Base-by-base conservation (phyloP, 2,329 filamentous ascomycete species). In the Biscogniauxia mediterranea region DNA sequence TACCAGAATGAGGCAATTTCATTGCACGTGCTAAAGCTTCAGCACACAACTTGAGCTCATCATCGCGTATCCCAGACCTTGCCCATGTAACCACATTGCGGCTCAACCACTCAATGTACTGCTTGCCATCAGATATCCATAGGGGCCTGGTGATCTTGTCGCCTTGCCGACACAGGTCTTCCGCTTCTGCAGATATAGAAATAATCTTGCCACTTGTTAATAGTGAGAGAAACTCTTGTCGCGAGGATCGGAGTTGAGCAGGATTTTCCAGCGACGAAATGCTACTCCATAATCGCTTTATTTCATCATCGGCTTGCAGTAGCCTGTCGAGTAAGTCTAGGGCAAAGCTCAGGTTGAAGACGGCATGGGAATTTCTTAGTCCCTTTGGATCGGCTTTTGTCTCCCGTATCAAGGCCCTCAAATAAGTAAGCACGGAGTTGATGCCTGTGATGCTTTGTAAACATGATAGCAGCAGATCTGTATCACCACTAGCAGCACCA, bases 391-490 rank as follows among this genome's bases (percentile, higher is more conserved):
- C 75, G 0, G 74, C 66, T 56, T 79, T 83, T 13, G 77, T 77
- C 63, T 84, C 80, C 54, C 81, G 79, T 7, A 88, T 81, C 19
- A 91, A 77, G 20, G 83, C 80, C 61, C 85, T 87, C 28, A 96
- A 77, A 57, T 89, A 86, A n/a, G 87, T 82, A 9, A 93, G 74
- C 26, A 93, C 72, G n/a, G 91, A 89, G 63, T 92, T 94, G 32
- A 97, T 75, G 0, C 93, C 93, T 2, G 89, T 83, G 17, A 95
- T 80, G 70, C 88, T 97, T 60, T 82, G 83, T 5, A 99, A 77
- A 70, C 88, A 91, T 61, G 77, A 74, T 1, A 91, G 74, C 0
- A 91, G 68, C 17, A 98, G 76, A 1, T 84, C 74, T 50, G 77
- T 74, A 1, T 80, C 67, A 49, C 83, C 82, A 23, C 68, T 1